Evolutionary conservation across 2,329 filamentous ascomycete species (phyloP), one percentile per base, ranked within the genome.

Genomic region (Monilinia vaccinii-corymbosi): DNA sequence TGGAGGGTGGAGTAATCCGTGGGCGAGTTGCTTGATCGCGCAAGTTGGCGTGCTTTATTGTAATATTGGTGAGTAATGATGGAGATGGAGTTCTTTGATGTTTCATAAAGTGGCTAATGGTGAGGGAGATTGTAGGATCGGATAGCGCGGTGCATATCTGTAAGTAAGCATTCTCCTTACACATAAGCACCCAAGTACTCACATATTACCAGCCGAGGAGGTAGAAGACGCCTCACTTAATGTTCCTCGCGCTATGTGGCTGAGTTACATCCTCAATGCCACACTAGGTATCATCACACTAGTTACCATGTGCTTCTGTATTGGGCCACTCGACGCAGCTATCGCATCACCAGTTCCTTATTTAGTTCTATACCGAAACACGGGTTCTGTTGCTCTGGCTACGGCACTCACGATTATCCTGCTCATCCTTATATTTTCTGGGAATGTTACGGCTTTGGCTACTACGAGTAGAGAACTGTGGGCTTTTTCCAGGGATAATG

Each of bases 241-340:
- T 47, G 75, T 81, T 2, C 79, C 79, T 2, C 68, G 72, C 61
- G 75, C 76, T 6, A 79, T 81, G 68, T 73, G 80, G 40, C 74
- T 73, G 55, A 76, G 75, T 4, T 74, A 78, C 53, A 56, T 76
- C 18, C 71, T 81, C 60, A 81, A 81, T 61, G 78, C 77, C 1
- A 63, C 66, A 2, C 70, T 80, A 10, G 79, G 78, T 2, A 74
- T 81, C 60, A 60, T 72, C 36, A 64, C 73, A 31, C 63, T 75
- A 10, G 51, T 75, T 13, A 70, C 70, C 6, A 70, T 73, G 56
- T 65, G 72, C 10, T 74, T 75, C 18, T 73, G 72, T 21, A 71
- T 75, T 42, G 73, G 68, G 0, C 56, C 59, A 11, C 56, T 69
- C 21, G 60, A 68, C 13, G 1, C 78, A 73, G 66, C 76, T 77